Evolutionary conservation across 2,329 filamentous ascomycete species (phyloP), one percentile per base, ranked within the genome.

Genomic region (Hymenoscyphus infarciens): DNA sequence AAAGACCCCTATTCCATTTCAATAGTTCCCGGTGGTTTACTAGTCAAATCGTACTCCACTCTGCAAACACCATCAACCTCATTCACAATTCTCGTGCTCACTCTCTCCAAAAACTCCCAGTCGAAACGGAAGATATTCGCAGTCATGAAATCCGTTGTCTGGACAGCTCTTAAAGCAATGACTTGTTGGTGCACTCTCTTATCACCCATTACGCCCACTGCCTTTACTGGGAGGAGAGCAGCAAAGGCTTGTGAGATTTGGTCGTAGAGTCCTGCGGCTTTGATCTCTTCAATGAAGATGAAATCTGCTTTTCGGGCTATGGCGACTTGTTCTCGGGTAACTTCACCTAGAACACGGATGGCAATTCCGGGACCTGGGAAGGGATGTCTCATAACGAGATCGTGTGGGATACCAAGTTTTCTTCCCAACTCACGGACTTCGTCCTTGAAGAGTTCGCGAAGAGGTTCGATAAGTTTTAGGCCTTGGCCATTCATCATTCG

Each of bases 401-500:
- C 83, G 65, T 89, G 82, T 57, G 86, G 82, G 63, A 93, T 90
- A 29, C 87, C 86, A 3, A 93, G 80, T 65, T 90, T 80, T 16
- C 83, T 85, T 38, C 90, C 90, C 3, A 93, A 77, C 67, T 82
- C 78, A 63, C 89, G 82, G 29, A 92, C 90, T 77, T 95, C 90
- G 70, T 95, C 90, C 75, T 95, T 95, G 83, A 93, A 94, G 33
- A 95, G 80, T 73, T 91, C 87, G 53, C 89, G 82, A 0, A 95
- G 83, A 1, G 90, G 90, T 78, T 96, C 90, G 65, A 95, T 90
- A 39, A 91, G 81, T 76, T 89, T 87, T 56, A 90, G 67, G 7
- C 76, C 76, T 68, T 77, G 74, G 45, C 79, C 80, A 15, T 80
- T 76, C 68, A 78, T 81, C 80, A 83, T 81, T 42, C 81, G 78